A percentile compares a stretch with the other conserved stretches of the same genome.
These are phyloP conservation scores for Saccharum spontaneum DNA, from an alignment of 176 grass and related monocot species.

Conservation along the genomic window DNA sequence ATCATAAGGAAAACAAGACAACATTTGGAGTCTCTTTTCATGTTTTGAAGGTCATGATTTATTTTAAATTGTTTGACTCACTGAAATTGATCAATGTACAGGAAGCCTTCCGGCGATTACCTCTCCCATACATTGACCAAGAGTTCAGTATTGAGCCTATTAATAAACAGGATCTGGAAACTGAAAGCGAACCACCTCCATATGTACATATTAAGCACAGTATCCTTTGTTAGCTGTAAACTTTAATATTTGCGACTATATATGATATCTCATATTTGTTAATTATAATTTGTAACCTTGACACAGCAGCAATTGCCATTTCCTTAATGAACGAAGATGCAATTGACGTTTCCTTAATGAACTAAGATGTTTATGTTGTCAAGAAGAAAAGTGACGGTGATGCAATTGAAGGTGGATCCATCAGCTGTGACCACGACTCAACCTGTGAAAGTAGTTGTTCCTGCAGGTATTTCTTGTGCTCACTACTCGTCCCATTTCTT, in stretches of 20 bases:
- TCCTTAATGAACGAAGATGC: conserved; percentile 15
- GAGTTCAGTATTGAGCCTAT: conserved; percentile 66
- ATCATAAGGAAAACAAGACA: no score
- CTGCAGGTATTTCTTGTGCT: conserved; percentile 67
- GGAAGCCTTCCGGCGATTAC: conserved; percentile 76
- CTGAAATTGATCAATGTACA: conserved; percentile 43
- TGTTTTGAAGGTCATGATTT: conserved; percentile 15
- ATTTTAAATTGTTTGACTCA: conserved; percentile 14
- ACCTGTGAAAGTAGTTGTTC: conserved; percentile 72
- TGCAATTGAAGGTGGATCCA: conserved; percentile 61
- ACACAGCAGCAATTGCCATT: conserved; percentile 10
- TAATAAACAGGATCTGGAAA: conserved; percentile 44
- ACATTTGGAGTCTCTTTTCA: no score
- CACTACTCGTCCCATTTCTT: conserved; percentile 1
- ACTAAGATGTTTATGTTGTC: conserved; percentile 75
- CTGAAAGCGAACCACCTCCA: conserved; percentile 52
- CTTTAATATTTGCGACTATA: neutral
- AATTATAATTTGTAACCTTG: conserved; percentile 1
- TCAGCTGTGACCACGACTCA: conserved; percentile 53
- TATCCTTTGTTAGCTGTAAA: conserved; percentile 57
- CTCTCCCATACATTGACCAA: conserved; percentile 70
- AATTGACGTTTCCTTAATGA: conserved; percentile 26
- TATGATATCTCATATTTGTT: neutral
- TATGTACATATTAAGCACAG: conserved; percentile 76
- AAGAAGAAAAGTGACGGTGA: conserved; percentile 62